Conservation (phyloP, 768 basidiomycete species). For the Lactarius trivialis region DNA sequence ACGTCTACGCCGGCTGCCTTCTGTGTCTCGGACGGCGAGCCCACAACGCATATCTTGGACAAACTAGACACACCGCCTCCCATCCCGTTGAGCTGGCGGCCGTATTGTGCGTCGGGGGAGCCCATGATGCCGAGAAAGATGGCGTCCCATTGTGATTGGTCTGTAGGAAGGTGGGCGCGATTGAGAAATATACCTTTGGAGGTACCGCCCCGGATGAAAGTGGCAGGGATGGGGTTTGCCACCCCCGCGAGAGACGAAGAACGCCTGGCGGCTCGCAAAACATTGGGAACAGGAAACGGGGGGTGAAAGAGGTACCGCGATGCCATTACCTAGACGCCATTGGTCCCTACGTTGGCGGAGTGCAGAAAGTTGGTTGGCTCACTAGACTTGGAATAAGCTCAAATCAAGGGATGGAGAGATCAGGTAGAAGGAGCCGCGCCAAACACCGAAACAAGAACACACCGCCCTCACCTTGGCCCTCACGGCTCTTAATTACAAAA, state of each 20-base stretch:
- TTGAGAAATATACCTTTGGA: slow-evolving; percentile 72
- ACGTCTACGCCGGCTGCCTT: slow-evolving; percentile 44
- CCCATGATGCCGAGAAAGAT: slow-evolving; percentile 74
- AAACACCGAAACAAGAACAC: neutral
- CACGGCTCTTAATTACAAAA: neutral
- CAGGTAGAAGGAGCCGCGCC: too few relatives aligned
- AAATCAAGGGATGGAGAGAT: neutral
- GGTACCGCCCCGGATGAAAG: slow-evolving; percentile 66
- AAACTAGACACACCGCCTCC: slow-evolving; percentile 71
- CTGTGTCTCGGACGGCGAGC: slow-evolving; percentile 39
- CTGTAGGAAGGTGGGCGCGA: slow-evolving; percentile 44
- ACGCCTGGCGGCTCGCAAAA: neutral
- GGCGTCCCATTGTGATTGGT: slow-evolving; percentile 45
- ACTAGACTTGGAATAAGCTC: neutral
- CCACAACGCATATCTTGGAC: slow-evolving; percentile 68
- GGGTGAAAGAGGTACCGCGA: neutral
- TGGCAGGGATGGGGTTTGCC: slow-evolving; percentile 33
- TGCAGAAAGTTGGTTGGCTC: slow-evolving; percentile 6
- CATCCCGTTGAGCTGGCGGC: slow-evolving; percentile 74
- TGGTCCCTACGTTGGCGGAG: neutral
- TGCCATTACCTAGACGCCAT: slow-evolving; percentile 10
- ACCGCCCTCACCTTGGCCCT: neutral
- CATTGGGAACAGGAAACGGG: neutral
- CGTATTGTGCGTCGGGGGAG: slow-evolving; percentile 65
- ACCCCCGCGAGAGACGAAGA: slow-evolving; percentile 11